Percentiles rank a stretch among this genome's conserved stretches.
Conservation (phyloP, 352 stramenopile species). For the Phytopythium litorale region DNA sequence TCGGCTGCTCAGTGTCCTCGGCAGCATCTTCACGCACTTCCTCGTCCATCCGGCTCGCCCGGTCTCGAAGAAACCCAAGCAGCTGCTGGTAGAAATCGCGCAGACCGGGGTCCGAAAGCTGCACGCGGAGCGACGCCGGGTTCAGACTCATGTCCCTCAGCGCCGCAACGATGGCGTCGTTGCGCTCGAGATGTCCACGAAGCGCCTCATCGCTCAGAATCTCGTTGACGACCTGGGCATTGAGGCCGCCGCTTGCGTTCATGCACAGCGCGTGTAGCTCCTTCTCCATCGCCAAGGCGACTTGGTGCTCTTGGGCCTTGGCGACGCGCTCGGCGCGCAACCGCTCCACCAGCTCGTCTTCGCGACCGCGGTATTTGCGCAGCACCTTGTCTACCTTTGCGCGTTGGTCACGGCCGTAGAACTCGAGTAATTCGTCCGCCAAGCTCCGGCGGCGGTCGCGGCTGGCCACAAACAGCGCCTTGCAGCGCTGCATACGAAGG, state of each 20-base stretch:
- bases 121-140: slow-evolving; percentile 35
- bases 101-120: slow-evolving; percentile 39
- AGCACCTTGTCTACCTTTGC: slow-evolving; percentile 33
- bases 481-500: slow-evolving; percentile 32
- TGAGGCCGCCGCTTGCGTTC: slow-evolving; percentile 23
- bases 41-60: slow-evolving; percentile 7
- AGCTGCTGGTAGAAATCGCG: slow-evolving; percentile 56
- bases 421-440: slow-evolving; percentile 32
- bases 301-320: slow-evolving; percentile 16
- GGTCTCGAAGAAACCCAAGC: slow-evolving; percentile 28
- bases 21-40: not conserved
- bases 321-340: slow-evolving; percentile 27
- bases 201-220: slow-evolving; percentile 46
- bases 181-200: slow-evolving; percentile 28
- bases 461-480: slow-evolving; percentile 20
- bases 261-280: slow-evolving; percentile 41
- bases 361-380: slow-evolving; percentile 33
- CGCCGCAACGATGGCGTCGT: slow-evolving; percentile 44
- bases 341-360: slow-evolving; percentile 37
- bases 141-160: slow-evolving; percentile 70
- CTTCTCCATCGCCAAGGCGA: slow-evolving; percentile 26
- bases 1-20: not conserved
- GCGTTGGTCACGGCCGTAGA: slow-evolving; percentile 28
- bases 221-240: slow-evolving; percentile 37
- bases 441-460: slow-evolving; percentile 27